These are phyloP conservation scores for Pleurotus sapidus DNA, from an alignment of 768 basidiomycete species.

Conservation along the genomic window DNA sequence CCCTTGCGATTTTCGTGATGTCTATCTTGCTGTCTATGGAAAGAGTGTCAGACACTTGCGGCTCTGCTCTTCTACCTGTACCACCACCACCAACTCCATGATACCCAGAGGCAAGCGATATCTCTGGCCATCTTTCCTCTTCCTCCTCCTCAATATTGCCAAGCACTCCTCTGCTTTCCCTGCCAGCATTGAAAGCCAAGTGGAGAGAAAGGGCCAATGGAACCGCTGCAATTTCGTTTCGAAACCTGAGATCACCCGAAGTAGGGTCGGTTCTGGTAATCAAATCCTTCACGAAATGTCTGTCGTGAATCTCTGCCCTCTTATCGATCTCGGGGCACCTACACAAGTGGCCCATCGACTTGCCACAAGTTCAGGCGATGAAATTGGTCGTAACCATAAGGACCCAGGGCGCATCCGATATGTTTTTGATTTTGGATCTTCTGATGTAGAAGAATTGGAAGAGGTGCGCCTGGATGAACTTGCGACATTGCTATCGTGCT, in stretches of 20 bases:
- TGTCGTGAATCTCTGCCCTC: background rate
- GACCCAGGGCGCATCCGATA: background rate
- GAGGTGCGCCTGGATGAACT: background rate
- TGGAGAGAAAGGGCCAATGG: background rate
- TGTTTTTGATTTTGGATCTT: constrained; percentile 5
- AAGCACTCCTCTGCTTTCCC: background rate
- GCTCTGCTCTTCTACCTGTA: background rate
- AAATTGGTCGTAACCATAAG: background rate
- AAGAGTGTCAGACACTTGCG: no score
- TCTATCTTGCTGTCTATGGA: no score
- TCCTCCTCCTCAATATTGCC: background rate
- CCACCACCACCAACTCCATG: constrained; percentile 6
- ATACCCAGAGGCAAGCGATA: constrained; percentile 5
- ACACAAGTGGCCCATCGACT: constrained; percentile 3
- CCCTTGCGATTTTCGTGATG: background rate
- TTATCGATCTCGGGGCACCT: constrained; percentile 1
- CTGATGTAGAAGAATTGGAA: background rate
- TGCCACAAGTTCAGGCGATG: background rate
- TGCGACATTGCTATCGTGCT: background rate
- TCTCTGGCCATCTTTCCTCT: constrained; percentile 2
- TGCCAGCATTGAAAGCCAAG: background rate
- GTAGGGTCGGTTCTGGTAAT: background rate
- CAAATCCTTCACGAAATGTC: background rate
- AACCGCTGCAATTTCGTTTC: background rate
- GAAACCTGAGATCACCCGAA: background rate